Percentiles rank a stretch among this genome's conserved stretches.
Evolutionary conservation across 148 eudicot species (phyloP).

Genomic region (Amaranthus hypochondriacus): DNA sequence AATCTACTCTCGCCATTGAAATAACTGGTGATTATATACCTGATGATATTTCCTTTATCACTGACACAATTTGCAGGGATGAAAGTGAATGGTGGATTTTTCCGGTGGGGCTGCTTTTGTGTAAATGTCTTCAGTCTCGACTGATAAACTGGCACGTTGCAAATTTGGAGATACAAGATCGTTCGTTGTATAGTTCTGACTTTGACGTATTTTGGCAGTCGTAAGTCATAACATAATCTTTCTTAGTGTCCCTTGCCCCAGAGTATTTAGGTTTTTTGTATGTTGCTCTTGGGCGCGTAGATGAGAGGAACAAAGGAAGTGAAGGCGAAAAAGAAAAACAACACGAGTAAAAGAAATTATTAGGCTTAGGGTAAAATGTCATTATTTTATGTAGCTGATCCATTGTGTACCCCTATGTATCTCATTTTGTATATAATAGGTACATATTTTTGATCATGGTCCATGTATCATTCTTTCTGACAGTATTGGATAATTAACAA

Average conservation of each 20-base stretch:
- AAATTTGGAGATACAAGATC: constrained; percentile 97
- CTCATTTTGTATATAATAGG: constrained; percentile 32
- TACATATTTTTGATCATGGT: constrained; percentile 23
- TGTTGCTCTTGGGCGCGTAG: constrained; percentile 28
- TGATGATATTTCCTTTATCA: constrained; percentile 4
- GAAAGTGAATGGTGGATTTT: constrained; percentile 99
- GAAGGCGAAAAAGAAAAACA: constrained; percentile 16
- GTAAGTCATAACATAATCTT: constrained; percentile 32
- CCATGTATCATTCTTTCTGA: constrained; percentile 15
- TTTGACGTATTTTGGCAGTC: constrained; percentile 94
- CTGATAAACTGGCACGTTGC: constrained; percentile 95
- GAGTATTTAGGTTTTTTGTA: constrained; percentile 29
- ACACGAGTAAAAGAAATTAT: constrained; percentile 21
- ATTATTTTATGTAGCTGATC: constrained; percentile 36
- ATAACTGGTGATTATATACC: background rate
- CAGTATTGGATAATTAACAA: background rate
- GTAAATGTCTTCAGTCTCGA: constrained; percentile 86
- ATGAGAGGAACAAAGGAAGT: constrained; percentile 23
- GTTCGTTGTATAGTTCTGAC: constrained; percentile 84
- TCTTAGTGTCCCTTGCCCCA: constrained; percentile 28
- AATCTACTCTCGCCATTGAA: background rate
- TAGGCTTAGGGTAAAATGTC: constrained; percentile 36
- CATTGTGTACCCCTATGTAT: constrained; percentile 23
- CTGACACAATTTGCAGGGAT: constrained; percentile 53
- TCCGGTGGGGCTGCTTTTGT: constrained; percentile 69